Base-by-base conservation (phyloP, 805 yeast genomes). In the Candida pseudoglaebosa region DNA sequence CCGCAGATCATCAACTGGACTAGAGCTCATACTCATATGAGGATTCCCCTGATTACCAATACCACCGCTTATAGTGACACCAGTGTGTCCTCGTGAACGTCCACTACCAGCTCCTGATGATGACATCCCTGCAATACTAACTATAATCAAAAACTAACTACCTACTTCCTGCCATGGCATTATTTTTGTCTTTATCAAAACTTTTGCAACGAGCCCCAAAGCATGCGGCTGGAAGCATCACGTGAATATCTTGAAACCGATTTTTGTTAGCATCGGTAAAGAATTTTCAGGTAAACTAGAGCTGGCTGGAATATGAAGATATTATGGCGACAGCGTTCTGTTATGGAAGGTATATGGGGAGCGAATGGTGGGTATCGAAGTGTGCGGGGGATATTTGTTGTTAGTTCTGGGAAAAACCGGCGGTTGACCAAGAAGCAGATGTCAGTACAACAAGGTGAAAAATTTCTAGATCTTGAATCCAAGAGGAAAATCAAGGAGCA, bases 391-490 rank as follows among this genome's bases (percentile, higher is more conserved):
- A 43, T 45, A 24, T 45, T 40, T 32, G 42, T 45, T 24, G 40
- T 38, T 19, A 41, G 46, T 16, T 28, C 44, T 10, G 37, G 37
- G 17, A 41, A 40, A 26, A 33, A 33, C 18, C 22, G 28, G 5
- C 36, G 36, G 15, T 29, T 13, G 33, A 42, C 40, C 19, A 18
- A 32, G 17, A 28, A 39, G 15, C 17, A 28, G 9, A 29, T 20
- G 4, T 30, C 14, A 20, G 37, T n/a, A n/a, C n/a, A 39, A 3
- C 29, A 39, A 16, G 26, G 38, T 10, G 28, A 34, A 2, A 32
- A 29, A 13, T 57, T 58, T 55, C 49, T 57, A 3, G 49, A 52
- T 15, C 43, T 41, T 12, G 67, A 60, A 5, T 46, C 52, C 12
- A 45, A 45, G 16, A 36, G 61, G 17, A 48, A 42, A 20, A 21